Evolutionary conservation across 106 monocot species (phyloP).

Genomic region (Acorus gramineus): DNA sequence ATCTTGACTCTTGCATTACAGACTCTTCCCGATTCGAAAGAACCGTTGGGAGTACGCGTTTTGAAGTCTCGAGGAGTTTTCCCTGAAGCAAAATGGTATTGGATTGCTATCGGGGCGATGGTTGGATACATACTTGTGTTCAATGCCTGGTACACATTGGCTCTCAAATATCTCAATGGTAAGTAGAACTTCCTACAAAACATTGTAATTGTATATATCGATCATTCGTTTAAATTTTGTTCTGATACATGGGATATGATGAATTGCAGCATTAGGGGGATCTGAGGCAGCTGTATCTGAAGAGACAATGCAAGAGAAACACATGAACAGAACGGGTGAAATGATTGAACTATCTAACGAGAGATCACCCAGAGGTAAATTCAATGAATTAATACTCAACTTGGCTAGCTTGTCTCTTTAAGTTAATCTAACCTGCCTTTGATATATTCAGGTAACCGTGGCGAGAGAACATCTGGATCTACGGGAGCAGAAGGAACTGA

Average conservation of each 20-base stretch:
- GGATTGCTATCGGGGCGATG: conserved; percentile 58
- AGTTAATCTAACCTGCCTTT: no score
- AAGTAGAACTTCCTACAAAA: conserved; percentile 3
- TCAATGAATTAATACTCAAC: no score
- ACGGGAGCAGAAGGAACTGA: not conserved
- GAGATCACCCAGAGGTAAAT: not conserved
- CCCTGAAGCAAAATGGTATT: conserved; percentile 64
- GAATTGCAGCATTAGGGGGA: conserved; percentile 35
- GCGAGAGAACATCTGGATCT: not conserved
- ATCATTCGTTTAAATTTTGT: no score
- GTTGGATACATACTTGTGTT: conserved; percentile 50
- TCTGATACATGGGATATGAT: no score
- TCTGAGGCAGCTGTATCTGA: conserved; percentile 31
- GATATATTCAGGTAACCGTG: not conserved
- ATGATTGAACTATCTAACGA: conserved; percentile 12
- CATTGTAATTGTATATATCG: no score
- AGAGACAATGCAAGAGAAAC: conserved; percentile 39
- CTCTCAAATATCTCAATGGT: conserved; percentile 63
- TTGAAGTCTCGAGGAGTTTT: conserved; percentile 54
- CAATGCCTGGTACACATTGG: conserved; percentile 39
- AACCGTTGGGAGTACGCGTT: conserved; percentile 36
- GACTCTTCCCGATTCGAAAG: conserved; percentile 9
- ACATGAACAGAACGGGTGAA: conserved; percentile 38
- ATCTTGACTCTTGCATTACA: not conserved
- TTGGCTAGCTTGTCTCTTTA: no score